Evolutionary conservation across 2,329 filamentous ascomycete species (phyloP), one percentile per base, ranked within the genome.

Genomic region (Exophiala oligosperma): DNA sequence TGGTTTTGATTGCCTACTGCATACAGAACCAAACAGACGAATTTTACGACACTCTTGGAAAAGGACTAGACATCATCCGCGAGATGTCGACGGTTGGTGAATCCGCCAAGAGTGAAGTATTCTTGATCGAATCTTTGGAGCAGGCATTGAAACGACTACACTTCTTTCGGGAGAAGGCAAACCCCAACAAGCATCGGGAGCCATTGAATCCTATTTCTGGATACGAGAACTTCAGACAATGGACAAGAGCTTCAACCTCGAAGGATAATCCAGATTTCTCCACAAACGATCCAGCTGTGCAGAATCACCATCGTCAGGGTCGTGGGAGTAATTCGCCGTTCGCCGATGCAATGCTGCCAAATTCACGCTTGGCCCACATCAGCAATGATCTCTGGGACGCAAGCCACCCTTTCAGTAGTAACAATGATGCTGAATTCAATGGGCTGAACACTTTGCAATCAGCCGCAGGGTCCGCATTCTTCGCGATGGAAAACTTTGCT

Each of bases 11-110:
- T 5, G 74, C 74, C 0, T 73, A 75, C 46, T 73, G 71, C 17
- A 60, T 76, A 17, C 74, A 72, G 2, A 74, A 74, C 49, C 71
- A 73, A 12, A 74, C 74, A 0, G 72, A 76, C 54, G 65, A 73
- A 32, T 73, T 80, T 11, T 76, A 77, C 26, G 76, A 78, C 41
- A 74, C 75, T 7, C 69, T 82, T 2, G 71, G 78, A n/a, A 76
- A 79, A 40, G 79, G 79, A 6, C 76, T 82, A 66, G 73, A 73
- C 5, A 73, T 82, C 64, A 79, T 82, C 46, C 80, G 79, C 61
- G 77, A 79, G 56, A 81, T 82, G 79, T 80, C 79, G 0, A 77
- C 78, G 60, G 77, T 79, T 1, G 79, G 80, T 23, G 79, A 79
- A 26, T 81, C 79, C 8, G 79, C 79, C 2, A 76, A 77, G n/a